Base-by-base conservation (phyloP, 2,329 filamentous ascomycete genomes). In the Domatiomyces catenatus region DNA sequence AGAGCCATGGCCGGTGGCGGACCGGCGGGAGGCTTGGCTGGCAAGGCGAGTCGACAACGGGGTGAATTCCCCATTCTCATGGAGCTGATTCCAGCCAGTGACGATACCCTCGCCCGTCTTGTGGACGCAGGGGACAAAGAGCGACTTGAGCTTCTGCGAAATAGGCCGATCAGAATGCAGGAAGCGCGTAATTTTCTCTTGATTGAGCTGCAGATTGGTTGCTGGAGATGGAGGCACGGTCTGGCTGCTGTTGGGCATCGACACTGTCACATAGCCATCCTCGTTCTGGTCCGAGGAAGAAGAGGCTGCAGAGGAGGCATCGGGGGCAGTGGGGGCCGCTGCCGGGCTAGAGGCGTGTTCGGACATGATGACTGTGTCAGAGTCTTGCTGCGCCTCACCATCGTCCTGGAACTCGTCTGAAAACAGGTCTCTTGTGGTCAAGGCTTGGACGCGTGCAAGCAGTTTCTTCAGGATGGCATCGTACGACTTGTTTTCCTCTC, bases 221-320 rank as follows among this genome's bases (percentile, higher is more conserved):
- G 54, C 44, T 39, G 32, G 8, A 2, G 32, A 59, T 57, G 7
- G 54, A 42, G 44, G 52, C 45, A 57, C 62, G 58, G 58, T 56
- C 51, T 74, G 70, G 15, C 62, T 62, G 2, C 71, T 69, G 59
- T 87, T 83, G 49, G 80, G 81, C 82, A 95, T 89, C 0, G 84
- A 85, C 15, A 98, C 81, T 62, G 95, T 86, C 5, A 96, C 85
- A 61, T 95, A 79, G 54, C 86, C 86, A 54, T 95, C 89, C 64
- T 95, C 90, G 8, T 87, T 85, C 63, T 89, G 83, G 1, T 94
- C 77, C 2, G 89, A 94, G 24, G 79, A 76, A 44, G 86, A 83
- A 12, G 28, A 32, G 28, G 28, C 7, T 4, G 28, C 7, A 12
- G 28, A 32, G 28, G 28, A 32, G 28, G 28, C 7, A 10, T 4